Conservation (phyloP, 2,329 filamentous ascomycete genomes). For the Cladosporium sp. region DNA sequence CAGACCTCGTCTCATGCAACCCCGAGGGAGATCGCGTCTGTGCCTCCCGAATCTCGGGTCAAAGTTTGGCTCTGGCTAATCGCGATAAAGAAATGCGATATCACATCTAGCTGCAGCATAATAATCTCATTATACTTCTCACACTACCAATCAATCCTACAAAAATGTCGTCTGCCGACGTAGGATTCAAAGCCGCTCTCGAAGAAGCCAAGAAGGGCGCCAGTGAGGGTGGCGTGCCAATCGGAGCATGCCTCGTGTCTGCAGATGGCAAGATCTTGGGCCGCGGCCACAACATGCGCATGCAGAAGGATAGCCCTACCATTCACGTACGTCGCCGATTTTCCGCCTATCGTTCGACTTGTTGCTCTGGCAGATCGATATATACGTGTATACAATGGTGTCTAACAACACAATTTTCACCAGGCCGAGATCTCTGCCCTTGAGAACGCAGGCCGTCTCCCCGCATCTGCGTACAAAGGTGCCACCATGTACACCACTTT, state of each 20-base stretch:
- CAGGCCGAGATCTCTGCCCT: slow-evolving; percentile 75
- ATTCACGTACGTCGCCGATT: slow-evolving; percentile 55
- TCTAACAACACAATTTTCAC: background rate
- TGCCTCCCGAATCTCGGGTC: too few relatives aligned
- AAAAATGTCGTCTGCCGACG: slow-evolving; percentile 34
- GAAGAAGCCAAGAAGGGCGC: slow-evolving; percentile 54
- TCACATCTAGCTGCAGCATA: too few relatives aligned
- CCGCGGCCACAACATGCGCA: slow-evolving; percentile 68
- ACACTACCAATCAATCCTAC: background rate
- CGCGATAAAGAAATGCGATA: too few relatives aligned
- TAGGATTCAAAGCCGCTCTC: slow-evolving; percentile 55
- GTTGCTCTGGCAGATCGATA: background rate
- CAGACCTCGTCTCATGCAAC: too few relatives aligned
- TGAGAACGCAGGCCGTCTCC: slow-evolving; percentile 67
- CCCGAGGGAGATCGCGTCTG: too few relatives aligned
- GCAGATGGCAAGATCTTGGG: slow-evolving; percentile 67
- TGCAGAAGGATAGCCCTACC: slow-evolving; percentile 67
- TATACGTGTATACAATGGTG: background rate
- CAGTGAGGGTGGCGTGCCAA: slow-evolving; percentile 56
- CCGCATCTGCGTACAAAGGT: slow-evolving; percentile 63
- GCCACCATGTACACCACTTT: slow-evolving; percentile 82
- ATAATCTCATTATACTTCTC: too few relatives aligned
- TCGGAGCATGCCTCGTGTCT: slow-evolving; percentile 60
- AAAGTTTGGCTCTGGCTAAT: too few relatives aligned
- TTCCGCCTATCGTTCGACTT: background rate